Evolutionary conservation across 768 basidiomycete genomes (phyloP).

Genomic region (Termitomyces sp.): DNA sequence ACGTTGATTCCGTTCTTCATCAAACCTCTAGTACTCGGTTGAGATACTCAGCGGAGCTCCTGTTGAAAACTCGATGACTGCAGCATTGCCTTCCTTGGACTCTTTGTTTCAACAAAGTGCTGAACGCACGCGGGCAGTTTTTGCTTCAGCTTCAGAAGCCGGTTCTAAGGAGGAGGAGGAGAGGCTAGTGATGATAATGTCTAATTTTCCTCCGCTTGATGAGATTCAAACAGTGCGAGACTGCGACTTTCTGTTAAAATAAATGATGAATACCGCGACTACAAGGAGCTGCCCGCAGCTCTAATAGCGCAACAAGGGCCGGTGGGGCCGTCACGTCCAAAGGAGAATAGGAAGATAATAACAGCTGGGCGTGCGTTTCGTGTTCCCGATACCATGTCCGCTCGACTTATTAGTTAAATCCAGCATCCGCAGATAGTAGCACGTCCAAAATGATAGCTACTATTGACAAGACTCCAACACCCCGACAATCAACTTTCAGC

Average conservation of each 20-base stretch:
- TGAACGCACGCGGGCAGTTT: constrained; percentile 70
- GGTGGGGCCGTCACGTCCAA: constrained; percentile 75
- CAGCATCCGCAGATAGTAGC: constrained; percentile 37
- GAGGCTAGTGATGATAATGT: constrained; percentile 39
- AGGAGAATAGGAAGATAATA: constrained; percentile 57
- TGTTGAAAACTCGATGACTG: constrained; percentile 29
- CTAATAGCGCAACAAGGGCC: constrained; percentile 77
- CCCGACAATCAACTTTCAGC: constrained; percentile 65
- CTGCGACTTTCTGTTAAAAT: constrained; percentile 81
- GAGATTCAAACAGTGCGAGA: constrained; percentile 43
- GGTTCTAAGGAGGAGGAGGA: constrained; percentile 60
- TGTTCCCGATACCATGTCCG: constrained; percentile 4
- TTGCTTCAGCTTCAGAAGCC: constrained; percentile 61
- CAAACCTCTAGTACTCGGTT: background rate
- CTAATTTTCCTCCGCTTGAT: background rate
- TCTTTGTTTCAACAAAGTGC: constrained; percentile 56
- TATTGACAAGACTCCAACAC: constrained; percentile 68
- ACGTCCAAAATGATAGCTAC: constrained; percentile 66
- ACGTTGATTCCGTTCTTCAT: background rate
- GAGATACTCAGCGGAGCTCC: background rate
- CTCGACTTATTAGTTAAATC: constrained; percentile 4
- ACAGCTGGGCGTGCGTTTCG: constrained; percentile 58
- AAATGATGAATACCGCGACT: constrained; percentile 84
- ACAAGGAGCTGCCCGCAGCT: constrained; percentile 76
- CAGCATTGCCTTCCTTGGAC: constrained; percentile 60